phyloP scores from a whole-genome alignment of 1,139 yeast species.

The Debaryomyces nepalensis region DNA sequence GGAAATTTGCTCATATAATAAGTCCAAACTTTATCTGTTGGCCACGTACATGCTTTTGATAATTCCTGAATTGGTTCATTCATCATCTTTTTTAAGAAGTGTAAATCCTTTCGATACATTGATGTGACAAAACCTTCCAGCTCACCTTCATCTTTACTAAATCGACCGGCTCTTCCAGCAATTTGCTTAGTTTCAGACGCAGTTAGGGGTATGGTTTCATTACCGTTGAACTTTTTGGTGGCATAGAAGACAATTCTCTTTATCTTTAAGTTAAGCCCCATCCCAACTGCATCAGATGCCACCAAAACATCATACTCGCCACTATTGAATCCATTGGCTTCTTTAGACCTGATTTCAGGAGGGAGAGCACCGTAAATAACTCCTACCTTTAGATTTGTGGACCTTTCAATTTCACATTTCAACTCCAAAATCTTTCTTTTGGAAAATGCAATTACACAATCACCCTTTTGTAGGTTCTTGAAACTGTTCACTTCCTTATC shows the following conservation, averaged over 20 bases:
- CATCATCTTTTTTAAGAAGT: conserved; percentile 49
- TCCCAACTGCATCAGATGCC: conserved; percentile 97
- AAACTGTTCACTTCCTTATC: conserved; percentile 38
- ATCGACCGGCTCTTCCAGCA: conserved; percentile 97
- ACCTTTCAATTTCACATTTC: conserved; percentile 66
- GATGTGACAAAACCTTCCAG: conserved; percentile 69
- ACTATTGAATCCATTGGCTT: conserved; percentile 75
- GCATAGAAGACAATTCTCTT: conserved; percentile 77
- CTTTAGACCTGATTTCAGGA: conserved; percentile 88
- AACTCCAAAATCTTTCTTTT: conserved; percentile 68
- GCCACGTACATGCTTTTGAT: conserved; percentile 68
- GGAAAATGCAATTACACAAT: conserved; percentile 88
- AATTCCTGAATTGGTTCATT: conserved; percentile 51
- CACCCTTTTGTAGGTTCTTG: conserved; percentile 62
- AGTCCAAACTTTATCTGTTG: conserved; percentile 66
- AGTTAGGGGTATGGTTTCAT: conserved; percentile 48
- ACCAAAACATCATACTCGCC: conserved; percentile 80
- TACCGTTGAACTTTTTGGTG: conserved; percentile 73
- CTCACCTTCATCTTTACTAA: conserved; percentile 38
- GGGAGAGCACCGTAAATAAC: conserved; percentile 96
- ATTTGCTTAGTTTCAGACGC: conserved; percentile 83
- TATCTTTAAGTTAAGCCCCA: conserved; percentile 91
- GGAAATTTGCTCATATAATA: conserved; percentile 61
- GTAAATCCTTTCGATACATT: conserved; percentile 46
- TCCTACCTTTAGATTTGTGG: conserved; percentile 72